Conservation (phyloP, 2,329 filamentous ascomycete species). For the Aureobasidium melanogenum region DNA sequence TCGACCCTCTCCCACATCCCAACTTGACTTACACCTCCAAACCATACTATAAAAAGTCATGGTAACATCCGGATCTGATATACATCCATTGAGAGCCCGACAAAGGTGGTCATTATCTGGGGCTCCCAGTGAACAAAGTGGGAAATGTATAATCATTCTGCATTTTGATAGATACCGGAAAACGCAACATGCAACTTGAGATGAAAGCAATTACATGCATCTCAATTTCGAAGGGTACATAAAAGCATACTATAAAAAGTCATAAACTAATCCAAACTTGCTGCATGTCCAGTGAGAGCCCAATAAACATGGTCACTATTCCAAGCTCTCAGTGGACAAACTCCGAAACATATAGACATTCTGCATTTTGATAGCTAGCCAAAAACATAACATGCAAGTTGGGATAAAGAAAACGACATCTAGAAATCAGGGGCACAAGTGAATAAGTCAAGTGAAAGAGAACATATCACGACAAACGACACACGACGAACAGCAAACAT, state of each 20-base stretch:
- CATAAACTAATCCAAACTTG: no score
- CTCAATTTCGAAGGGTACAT: no score
- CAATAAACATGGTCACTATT: no score
- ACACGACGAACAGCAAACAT: no score
- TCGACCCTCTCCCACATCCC: background rate
- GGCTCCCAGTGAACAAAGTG: background rate
- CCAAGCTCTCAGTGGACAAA: no score
- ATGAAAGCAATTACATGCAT: no score
- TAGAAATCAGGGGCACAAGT: background rate
- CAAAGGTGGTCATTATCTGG: fast-evolving
- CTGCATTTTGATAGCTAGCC: no score
- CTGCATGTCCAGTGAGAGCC: no score
- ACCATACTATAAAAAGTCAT: background rate
- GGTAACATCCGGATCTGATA: background rate
- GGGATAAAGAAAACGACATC: background rate
- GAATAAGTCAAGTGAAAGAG: background rate
- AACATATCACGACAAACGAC: background rate
- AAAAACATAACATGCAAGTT: background rate
- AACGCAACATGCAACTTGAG: no score
- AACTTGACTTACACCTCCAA: background rate
- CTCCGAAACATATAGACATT: no score
- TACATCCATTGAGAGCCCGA: background rate
- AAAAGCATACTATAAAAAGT: no score
- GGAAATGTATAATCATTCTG: background rate
- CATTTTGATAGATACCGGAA: background rate